A percentile compares a stretch with the other conserved stretches of the same genome.
Conservation (phyloP, 2,329 filamentous ascomycete species). For the Cladobotryum protrusum region DNA sequence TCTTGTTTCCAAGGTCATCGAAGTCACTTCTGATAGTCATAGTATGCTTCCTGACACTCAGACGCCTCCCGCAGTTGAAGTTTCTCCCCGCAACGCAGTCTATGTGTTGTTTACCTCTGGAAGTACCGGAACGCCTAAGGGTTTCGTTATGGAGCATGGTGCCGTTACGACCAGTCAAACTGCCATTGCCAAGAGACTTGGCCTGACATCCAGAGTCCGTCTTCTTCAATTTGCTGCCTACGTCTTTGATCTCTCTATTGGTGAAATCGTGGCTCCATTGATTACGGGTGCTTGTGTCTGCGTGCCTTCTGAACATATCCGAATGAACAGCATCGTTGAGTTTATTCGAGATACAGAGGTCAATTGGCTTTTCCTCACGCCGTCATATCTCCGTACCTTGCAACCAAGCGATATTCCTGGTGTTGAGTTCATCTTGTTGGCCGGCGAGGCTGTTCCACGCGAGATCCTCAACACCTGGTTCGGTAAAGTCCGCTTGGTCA, state of each 20-base stretch:
- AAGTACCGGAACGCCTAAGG: slow-evolving; percentile 8
- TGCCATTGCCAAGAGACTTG: background rate
- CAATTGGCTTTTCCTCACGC: slow-evolving; percentile 2
- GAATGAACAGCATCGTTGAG: slow-evolving; percentile 1
- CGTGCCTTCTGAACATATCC: slow-evolving; percentile 11
- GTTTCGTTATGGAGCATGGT: slow-evolving; percentile 2
- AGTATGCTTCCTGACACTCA: background rate
- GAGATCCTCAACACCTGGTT: slow-evolving; percentile 9
- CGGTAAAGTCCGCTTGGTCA: slow-evolving; percentile 1
- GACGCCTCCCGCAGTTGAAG: background rate
- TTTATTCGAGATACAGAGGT: background rate
- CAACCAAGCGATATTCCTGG: background rate
- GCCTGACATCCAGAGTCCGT: background rate
- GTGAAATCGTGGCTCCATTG: slow-evolving; percentile 9
- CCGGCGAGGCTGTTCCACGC: slow-evolving; percentile 3
- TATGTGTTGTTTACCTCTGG: slow-evolving; percentile 10
- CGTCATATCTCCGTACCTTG: background rate
- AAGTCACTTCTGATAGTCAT: background rate
- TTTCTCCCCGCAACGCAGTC: background rate
- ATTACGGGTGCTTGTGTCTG: slow-evolving; percentile 9
- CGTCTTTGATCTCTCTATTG: slow-evolving; percentile 12
- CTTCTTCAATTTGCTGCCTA: slow-evolving; percentile 14
- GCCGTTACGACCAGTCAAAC: background rate
- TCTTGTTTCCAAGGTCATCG: background rate
- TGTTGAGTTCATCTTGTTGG: background rate